Base-by-base conservation (phyloP, 169 alveolate species). In the Plasmodium ovale region DNA sequence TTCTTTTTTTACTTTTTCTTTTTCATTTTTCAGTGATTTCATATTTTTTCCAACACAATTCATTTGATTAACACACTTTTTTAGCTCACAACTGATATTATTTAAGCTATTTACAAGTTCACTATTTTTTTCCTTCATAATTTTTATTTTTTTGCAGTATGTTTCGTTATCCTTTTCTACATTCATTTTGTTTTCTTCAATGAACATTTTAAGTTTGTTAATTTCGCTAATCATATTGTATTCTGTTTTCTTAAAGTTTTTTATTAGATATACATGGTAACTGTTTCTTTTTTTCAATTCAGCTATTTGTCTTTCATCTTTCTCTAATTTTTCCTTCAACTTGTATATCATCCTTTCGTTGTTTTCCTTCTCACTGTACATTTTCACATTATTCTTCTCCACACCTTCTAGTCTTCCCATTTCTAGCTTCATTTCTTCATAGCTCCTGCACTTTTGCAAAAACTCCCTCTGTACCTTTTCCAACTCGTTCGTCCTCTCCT, bases 381-480 rank as follows among this genome's bases (percentile, higher is more conserved):
- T 47, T 44, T 74, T 68, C 7, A 60, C 23, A 33, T 49, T 65
- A 21, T 39, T 49, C 27, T 39, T 35, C 29, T 74, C 59, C 10
- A 25, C 4, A 16, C 7, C 4, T 64, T 74, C 51, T 23, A 74
- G 5, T 27, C 44, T 19, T 1, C 21, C 59, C 39, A 74, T 7
- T 35, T 74, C 31, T n/a, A 60, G 51, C 54, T 49, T 60, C 23
- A 74, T 51, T 16, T 74, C 88, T 29, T 74, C 88, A 54, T 74
- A 74, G 53, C 59, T 74, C 29, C 35, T 60, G 21, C 35, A n/a
- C 47, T 64, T 60, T 54, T n/a, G 27, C 19, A 39, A 25, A 7
- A 59, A 37, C 16, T 74, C 74, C 1, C 33, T 51, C 70, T 39
- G 35, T 51, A 54, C 29, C n/a, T 12, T 44, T 0, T 62, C n/a